These are phyloP conservation scores for Escallonia rubra DNA, from an alignment of 129 eudicot genomes.

Conservation along the genomic window DNA sequence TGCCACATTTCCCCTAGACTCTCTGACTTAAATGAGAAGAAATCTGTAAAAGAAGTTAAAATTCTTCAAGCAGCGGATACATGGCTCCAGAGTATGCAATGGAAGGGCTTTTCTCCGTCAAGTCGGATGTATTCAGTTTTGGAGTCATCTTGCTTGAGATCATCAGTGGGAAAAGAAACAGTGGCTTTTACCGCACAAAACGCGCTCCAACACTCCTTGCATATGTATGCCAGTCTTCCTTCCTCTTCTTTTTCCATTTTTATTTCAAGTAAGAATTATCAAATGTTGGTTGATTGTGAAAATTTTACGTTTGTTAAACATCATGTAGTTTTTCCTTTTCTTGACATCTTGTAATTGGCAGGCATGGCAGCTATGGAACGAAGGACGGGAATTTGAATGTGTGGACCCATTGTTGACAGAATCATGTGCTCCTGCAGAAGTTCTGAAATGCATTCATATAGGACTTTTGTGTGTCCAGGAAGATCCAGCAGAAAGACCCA, in stretches of 20 bases:
- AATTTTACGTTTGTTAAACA: too few species aligned
- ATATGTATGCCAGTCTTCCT: slow-evolving; percentile 1
- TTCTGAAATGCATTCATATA: slow-evolving; percentile 16
- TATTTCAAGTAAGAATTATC: too few species aligned
- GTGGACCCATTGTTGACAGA: slow-evolving; percentile 9
- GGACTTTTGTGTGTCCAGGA: slow-evolving; percentile 28
- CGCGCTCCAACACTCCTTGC: slow-evolving; percentile 10
- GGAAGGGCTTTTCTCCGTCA: slow-evolving; percentile 16
- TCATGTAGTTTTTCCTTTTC: too few species aligned
- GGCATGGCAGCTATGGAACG: slow-evolving; percentile 23
- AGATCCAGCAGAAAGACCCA: slow-evolving; percentile 15
- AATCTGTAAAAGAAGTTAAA: neutral
- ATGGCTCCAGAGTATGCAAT: slow-evolving; percentile 27
- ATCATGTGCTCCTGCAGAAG: neutral
- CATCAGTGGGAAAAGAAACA: slow-evolving; percentile 16
- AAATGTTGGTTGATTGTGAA: too few species aligned
- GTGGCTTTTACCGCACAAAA: slow-evolving; percentile 11
- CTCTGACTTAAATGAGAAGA: neutral
- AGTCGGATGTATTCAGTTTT: slow-evolving; percentile 24
- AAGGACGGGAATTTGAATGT: slow-evolving; percentile 2
- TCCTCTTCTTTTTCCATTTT: too few species aligned
- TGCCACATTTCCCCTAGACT: neutral
- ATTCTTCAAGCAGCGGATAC: slow-evolving; percentile 14
- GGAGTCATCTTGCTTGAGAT: slow-evolving; percentile 24
- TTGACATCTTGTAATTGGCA: neutral